phyloP scores from a whole-genome alignment of 1,284 basidiomycete genomes.

The Cutaneotrichosporon dermatis region DNA sequence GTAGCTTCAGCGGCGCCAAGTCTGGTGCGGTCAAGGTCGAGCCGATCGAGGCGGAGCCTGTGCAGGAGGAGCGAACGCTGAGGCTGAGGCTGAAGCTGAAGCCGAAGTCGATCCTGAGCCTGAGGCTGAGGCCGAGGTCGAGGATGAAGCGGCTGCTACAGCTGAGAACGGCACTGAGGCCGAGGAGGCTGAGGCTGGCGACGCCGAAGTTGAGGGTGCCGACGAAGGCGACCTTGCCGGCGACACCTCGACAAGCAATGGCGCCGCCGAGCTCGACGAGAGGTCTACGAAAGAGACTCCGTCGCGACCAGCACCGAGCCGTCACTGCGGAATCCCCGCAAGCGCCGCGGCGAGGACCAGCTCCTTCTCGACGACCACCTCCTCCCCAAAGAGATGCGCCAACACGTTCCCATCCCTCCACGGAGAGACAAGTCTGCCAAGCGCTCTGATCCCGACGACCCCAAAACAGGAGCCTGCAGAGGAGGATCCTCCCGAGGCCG shows the following conservation, averaged over 20 bases:
- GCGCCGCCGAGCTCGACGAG: background rate
- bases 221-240: constrained; percentile 1
- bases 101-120: background rate
- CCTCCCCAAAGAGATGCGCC: constrained; percentile 34
- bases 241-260: background rate
- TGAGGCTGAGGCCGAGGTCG: too few relatives aligned
- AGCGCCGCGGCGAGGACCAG: constrained; percentile 41
- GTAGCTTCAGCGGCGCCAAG: constrained; percentile 25
- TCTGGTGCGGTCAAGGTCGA: constrained; percentile 24
- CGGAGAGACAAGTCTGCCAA: constrained; percentile 14
- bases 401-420: constrained; percentile 15
- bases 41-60: constrained; percentile 38
- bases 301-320: constrained; percentile 15
- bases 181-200: background rate
- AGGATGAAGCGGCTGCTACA: too few relatives aligned
- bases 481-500: constrained; percentile 23
- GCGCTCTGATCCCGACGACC: constrained; percentile 7
- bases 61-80: constrained; percentile 14
- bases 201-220: constrained; percentile 2
- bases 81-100: constrained; percentile 1
- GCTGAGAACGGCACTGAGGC: too few relatives aligned
- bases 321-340: constrained; percentile 13
- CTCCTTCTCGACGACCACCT: constrained; percentile 42
- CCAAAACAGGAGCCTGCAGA: constrained; percentile 13
- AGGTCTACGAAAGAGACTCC: constrained; percentile 2